Conservation (phyloP, 2,329 filamentous ascomycete species). For the Aureobasidium melanogenum region DNA sequence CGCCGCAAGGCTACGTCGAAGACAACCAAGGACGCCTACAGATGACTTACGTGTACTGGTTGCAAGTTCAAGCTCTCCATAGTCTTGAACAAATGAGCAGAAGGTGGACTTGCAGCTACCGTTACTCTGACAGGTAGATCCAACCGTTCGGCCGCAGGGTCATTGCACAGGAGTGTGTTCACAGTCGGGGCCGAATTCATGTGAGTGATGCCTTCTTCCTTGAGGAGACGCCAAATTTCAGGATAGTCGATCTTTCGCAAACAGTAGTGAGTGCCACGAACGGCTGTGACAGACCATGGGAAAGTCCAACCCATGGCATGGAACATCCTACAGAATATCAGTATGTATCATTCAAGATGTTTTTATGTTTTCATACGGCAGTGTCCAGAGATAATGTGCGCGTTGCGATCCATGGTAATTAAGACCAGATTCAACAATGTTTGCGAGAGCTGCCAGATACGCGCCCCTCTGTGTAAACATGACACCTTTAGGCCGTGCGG, state of each 20-base stretch:
- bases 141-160: constrained; percentile 63
- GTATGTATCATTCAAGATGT: neutral
- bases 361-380: constrained; percentile 43
- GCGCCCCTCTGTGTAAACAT: constrained; percentile 82
- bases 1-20: neutral
- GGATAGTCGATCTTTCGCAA: constrained; percentile 92
- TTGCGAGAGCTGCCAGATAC: constrained; percentile 76
- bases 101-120: constrained; percentile 85
- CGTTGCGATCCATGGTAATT: constrained; percentile 52
- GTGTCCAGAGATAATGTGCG: constrained; percentile 70
- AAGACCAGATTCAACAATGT: constrained; percentile 80
- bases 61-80: constrained; percentile 82
- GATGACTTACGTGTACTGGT: constrained; percentile 35
- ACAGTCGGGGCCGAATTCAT: constrained; percentile 96
- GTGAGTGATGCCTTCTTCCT: constrained; percentile 80
- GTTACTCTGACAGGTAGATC: constrained; percentile 67
- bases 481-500: constrained; percentile 84
- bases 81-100: constrained; percentile 80
- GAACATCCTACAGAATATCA: constrained; percentile 49
- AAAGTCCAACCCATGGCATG: constrained; percentile 48
- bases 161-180: constrained; percentile 82
- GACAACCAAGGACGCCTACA: neutral
- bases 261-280: constrained; percentile 90
- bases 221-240: constrained; percentile 81
- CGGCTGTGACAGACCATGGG: constrained; percentile 68